phyloP scores from a whole-genome alignment of 306 rosid species.

The Aeschynomene evenia region DNA sequence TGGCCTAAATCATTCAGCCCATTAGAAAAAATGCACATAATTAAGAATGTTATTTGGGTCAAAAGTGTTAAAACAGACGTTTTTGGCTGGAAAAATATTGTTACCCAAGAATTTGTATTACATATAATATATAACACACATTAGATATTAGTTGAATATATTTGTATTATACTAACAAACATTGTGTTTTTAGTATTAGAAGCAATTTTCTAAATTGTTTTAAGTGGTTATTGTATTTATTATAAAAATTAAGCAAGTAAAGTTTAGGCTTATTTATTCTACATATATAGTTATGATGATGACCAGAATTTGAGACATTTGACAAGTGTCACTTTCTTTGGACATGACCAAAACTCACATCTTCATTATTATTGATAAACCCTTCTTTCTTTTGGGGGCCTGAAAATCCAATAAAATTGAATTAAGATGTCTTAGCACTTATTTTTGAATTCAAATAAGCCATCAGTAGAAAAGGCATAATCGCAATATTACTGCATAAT shows the following conservation, averaged over 20 bases:
- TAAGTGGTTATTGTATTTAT: background rate
- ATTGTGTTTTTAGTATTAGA: no score
- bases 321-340: slow-evolving; percentile 28
- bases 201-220: no score
- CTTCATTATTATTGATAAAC: slow-evolving; percentile 3
- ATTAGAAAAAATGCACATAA: no score
- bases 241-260: background rate
- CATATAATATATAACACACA: no score
- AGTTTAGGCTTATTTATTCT: background rate
- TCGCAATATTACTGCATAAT: background rate
- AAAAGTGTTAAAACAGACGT: no score
- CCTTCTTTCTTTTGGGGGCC: background rate
- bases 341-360: slow-evolving; percentile 2
- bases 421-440: background rate
- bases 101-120: no score
- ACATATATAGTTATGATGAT: background rate
- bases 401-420: background rate
- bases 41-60: no score
- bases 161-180: no score
- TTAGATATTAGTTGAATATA: no score
- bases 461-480: slow-evolving; percentile 10
- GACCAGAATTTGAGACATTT: slow-evolving; percentile 5
- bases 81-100: no score
- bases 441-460: slow-evolving; percentile 25
- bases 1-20: no score